Evolutionary conservation across 176 grass and related monocot species (phyloP).

Genomic region (Oryza glaberrima): DNA sequence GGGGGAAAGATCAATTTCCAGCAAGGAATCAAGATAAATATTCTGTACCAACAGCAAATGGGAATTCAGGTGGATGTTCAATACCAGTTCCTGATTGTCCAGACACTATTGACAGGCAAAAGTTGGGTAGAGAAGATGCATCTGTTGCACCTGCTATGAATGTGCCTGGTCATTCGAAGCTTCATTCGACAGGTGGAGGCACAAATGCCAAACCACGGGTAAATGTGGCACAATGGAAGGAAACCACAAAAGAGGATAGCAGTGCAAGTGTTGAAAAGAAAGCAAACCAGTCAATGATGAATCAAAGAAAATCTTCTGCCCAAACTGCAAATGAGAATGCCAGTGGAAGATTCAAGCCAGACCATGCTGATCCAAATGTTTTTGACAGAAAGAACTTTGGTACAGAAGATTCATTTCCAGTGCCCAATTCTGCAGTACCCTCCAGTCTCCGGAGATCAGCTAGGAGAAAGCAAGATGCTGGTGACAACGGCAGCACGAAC

Average conservation of each 20-base stretch:
- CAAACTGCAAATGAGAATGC: conserved; percentile 31
- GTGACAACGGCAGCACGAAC: conserved; percentile 27
- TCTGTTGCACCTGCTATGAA: conserved; percentile 22
- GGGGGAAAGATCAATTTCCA: conserved; percentile 34
- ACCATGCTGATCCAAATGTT: conserved; percentile 20
- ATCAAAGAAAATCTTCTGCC: conserved; percentile 26
- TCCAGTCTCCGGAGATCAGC: conserved; percentile 40
- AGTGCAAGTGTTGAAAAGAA: conserved; percentile 27
- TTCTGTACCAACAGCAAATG: conserved; percentile 35
- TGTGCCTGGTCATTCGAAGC: conserved; percentile 34
- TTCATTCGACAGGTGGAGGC: conserved; percentile 35
- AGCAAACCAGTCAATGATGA: neutral
- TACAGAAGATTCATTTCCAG: conserved; percentile 29
- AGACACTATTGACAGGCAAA: conserved; percentile 26
- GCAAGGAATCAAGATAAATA: conserved; percentile 36
- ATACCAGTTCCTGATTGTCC: conserved; percentile 15
- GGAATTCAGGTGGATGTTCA: conserved; percentile 18
- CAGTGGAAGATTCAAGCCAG: conserved; percentile 16
- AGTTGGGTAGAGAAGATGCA: conserved; percentile 31
- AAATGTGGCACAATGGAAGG: conserved; percentile 24
- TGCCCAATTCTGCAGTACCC: conserved; percentile 27
- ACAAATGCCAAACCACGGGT: conserved; percentile 25
- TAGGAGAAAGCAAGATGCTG: conserved; percentile 44
- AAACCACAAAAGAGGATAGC: conserved; percentile 8
- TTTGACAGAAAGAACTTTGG: conserved; percentile 30